These are phyloP conservation scores for Saccharomycopsis sp. DNA, from an alignment of 805 yeast species.

Conservation along the genomic window DNA sequence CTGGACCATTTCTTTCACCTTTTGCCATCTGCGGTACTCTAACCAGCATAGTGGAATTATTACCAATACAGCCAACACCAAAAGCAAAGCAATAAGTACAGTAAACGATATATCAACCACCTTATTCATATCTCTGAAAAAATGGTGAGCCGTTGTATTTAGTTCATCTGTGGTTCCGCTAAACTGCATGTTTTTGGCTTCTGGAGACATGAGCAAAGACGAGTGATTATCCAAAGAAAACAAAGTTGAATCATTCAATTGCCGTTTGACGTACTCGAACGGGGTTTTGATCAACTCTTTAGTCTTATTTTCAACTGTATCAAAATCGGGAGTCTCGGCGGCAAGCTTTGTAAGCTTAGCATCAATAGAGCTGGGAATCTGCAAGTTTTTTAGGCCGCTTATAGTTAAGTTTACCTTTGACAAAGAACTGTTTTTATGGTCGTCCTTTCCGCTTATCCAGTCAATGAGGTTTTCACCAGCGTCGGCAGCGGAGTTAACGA, in stretches of 20 bases:
- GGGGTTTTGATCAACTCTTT: conserved; percentile 50
- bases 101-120: conserved; percentile 33
- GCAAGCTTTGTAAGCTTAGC: conserved; percentile 45
- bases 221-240: conserved; percentile 20
- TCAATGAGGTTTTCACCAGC: conserved; percentile 47
- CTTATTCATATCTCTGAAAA: conserved; percentile 30
- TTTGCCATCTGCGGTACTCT: conserved; percentile 45
- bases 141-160: conserved; percentile 22
- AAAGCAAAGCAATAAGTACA: conserved; percentile 34
- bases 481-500: conserved; percentile 49
- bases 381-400: conserved; percentile 44
- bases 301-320: conserved; percentile 54
- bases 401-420: conserved; percentile 53
- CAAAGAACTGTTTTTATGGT: conserved; percentile 30
- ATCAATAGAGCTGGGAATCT: conserved; percentile 62
- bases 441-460: conserved; percentile 43
- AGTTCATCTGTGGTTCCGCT: conserved; percentile 38
- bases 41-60: conserved; percentile 38
- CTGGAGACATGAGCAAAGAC: conserved; percentile 31
- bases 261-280: conserved; percentile 41
- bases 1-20: conserved; percentile 32
- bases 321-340: conserved; percentile 56
- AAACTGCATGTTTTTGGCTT: conserved; percentile 28
- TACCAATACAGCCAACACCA: conserved; percentile 35
- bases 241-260: conserved; percentile 31